A percentile compares a stretch with the other conserved stretches of the same genome.
Evolutionary conservation across 768 basidiomycete genomes (phyloP).

Genomic region (Termitomyces titanicus): DNA sequence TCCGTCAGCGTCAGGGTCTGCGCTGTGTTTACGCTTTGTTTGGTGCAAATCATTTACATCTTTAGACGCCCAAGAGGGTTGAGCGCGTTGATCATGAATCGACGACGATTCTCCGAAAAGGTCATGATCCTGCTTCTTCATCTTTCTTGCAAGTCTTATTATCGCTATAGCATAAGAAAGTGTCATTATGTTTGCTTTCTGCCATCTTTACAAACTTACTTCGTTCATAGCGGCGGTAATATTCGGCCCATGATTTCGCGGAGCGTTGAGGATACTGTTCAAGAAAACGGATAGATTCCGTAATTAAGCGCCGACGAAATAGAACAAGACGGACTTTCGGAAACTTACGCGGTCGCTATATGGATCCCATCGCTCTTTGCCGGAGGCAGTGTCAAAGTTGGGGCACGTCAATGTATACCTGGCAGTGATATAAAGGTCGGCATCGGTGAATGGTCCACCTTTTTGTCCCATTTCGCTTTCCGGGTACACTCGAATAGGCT

Average conservation of each 20-base stretch:
- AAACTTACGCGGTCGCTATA: conserved; percentile 47
- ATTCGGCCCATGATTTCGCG: conserved; percentile 58
- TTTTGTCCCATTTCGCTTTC: conserved; percentile 50
- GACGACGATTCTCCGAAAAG: conserved; percentile 15
- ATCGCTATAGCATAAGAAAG: conserved; percentile 1
- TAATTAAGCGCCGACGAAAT: not conserved
- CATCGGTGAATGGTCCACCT: conserved; percentile 49
- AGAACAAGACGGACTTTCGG: not conserved
- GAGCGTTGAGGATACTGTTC: conserved; percentile 53
- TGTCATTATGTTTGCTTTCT: not conserved
- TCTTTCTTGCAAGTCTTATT: conserved; percentile 33
- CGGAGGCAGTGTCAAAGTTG: conserved; percentile 38
- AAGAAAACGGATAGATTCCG: not conserved
- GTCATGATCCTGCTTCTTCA: conserved; percentile 25
- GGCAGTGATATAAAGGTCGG: conserved; percentile 60
- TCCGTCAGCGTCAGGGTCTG: conserved; percentile 24
- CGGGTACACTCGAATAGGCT: conserved; percentile 27
- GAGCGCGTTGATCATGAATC: conserved; percentile 24
- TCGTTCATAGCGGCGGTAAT: conserved; percentile 48
- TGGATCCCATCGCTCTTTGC: conserved; percentile 50
- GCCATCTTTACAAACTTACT: conserved; percentile 29
- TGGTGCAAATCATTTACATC: conserved; percentile 16
- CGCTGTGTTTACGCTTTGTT: conserved; percentile 33
- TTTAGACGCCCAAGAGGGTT: conserved; percentile 26
- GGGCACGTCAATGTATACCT: conserved; percentile 50